phyloP scores from a whole-genome alignment of 2,329 filamentous ascomycete species.

The Lasiodiplodia gonubiensis region DNA sequence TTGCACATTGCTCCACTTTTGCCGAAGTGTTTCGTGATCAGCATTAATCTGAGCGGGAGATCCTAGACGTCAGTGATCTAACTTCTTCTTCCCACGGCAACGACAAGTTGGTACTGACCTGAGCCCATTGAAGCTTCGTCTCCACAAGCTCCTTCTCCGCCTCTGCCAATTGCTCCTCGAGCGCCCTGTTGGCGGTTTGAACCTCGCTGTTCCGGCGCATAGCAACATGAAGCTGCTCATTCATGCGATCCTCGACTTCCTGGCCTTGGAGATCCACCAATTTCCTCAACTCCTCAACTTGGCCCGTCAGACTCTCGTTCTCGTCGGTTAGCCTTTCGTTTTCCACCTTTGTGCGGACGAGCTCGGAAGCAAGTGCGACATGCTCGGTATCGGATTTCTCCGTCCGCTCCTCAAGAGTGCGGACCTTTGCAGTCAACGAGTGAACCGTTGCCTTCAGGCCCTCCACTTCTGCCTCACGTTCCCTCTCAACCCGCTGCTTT shows the following conservation, averaged over 20 bases:
- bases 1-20: slow-evolving; percentile 56
- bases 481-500: slow-evolving; percentile 79
- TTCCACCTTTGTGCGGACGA: slow-evolving; percentile 90
- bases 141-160: slow-evolving; percentile 91
- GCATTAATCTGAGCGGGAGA: slow-evolving; percentile 47
- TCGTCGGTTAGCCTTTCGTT: slow-evolving; percentile 88
- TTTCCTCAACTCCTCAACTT: slow-evolving; percentile 82
- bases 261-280: slow-evolving; percentile 89
- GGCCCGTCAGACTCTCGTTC: slow-evolving; percentile 84
- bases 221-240: slow-evolving; percentile 85
- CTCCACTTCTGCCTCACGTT: slow-evolving; percentile 81
- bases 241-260: slow-evolving; percentile 82
- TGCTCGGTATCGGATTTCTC: slow-evolving; percentile 91
- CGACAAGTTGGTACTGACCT: slow-evolving; percentile 66
- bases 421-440: slow-evolving; percentile 75
- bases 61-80: slow-evolving; percentile 9
- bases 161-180: slow-evolving; percentile 89
- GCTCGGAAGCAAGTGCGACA: slow-evolving; percentile 84
- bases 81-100: not conserved
- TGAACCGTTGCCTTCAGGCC: slow-evolving; percentile 63
- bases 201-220: slow-evolving; percentile 93
- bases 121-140: slow-evolving; percentile 93
- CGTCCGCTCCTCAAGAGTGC: slow-evolving; percentile 82
- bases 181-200: slow-evolving; percentile 84
- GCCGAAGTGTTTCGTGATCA: slow-evolving; percentile 55